Evolutionary conservation across 345 rosid species (phyloP), one percentile per base, ranked within the genome.

Genomic region (Anastatica hierochuntica): DNA sequence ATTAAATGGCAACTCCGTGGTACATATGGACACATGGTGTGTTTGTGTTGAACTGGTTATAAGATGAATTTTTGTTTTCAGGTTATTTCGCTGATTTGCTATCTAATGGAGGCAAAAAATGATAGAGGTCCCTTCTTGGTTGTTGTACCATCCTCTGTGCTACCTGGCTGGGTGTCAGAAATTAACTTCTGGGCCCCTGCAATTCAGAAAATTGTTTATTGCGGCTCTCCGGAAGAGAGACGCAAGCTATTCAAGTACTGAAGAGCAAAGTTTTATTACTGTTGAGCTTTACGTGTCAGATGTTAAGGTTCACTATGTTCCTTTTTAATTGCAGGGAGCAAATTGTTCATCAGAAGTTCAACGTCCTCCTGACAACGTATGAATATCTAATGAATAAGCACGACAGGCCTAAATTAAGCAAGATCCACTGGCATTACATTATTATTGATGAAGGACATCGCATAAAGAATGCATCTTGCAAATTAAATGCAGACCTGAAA

Each of bases 391-490:
- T 88, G 97, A 88, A 84, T 79, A 88, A 88, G 78, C 90, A 85
- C 40, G 97, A 88, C 69, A 79, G 90, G 57, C 88, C 95, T 35
- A 82, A 85, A 67, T 64, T 85, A 47, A 77, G 88, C 69, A 85
- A 88, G 56, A 49, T 88, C 60, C 82, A 85, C 56, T 88, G 97
- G 97, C 92, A 77, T 56, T 88, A 88, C 65, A 74, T 88, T 45
- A 80, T 88, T 68, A 85, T 88, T 73, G 97, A 88, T 54, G 97
- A 88, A 76, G 97, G 95, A 39, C 97, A 88, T 71, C 85, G 97
- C 56, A 85, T 88, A 36, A 88, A 88, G 70, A 88, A 88, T 77
- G 96, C 96, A 60, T 88, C 96, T 58, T 88, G 96, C 82, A 88
- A 85, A 74, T 74, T 85, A 74, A 85, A 85, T 75, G 84, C 95